Evolutionary conservation across 129 eudicot species (phyloP), one percentile per base, ranked within the genome.

Genomic region (Calendula officinalis): DNA sequence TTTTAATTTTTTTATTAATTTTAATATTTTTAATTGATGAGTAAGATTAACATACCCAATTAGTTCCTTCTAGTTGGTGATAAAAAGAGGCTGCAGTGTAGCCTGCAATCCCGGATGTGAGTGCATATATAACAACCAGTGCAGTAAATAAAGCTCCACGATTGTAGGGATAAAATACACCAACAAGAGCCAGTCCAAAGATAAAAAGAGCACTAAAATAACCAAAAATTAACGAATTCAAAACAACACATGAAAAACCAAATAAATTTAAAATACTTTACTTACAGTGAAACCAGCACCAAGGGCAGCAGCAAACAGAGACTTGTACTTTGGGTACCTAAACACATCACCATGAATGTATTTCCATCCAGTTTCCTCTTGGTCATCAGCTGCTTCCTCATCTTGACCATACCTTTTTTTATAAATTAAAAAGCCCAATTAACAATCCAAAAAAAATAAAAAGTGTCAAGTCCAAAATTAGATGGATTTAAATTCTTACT

Each of bases 121-220:
- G 87, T 6, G 94, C 94, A 56, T 89, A 89, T 35, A 89, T 89
- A 39, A 89, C 83, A 56, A 89, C 96, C 53, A 89, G 69, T 7
- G 97, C 97, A 1, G 95, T 89, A 61, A 86, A 86, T 9, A 89
- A 60, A 46, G 91, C 91, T 70, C 97, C 97, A 2, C 95, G 84
- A 64, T 89, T 86, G 70, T 89, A 89, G 10, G 97, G 97, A 68
- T 89, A 86, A 64, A 89, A 89, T 54, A 89, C 97, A 38, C 97
- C 97, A 32, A 89, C 90, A 38, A 89, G 79, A 4, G 88, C 87
- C 1, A 89, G 84, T 14, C 78, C 44, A 41, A 89, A 86, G 65
- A 85, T 81, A 47, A 86, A 81, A 45, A 79, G 73, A 7, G 88
- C 76, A 9, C 97, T 89, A 94, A 13, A 39, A 57, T 54, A 30